A percentile compares a stretch with the other conserved stretches of the same genome.
Conservation (phyloP, 2,329 filamentous ascomycete species). For the Trichoderma asperellum region DNA sequence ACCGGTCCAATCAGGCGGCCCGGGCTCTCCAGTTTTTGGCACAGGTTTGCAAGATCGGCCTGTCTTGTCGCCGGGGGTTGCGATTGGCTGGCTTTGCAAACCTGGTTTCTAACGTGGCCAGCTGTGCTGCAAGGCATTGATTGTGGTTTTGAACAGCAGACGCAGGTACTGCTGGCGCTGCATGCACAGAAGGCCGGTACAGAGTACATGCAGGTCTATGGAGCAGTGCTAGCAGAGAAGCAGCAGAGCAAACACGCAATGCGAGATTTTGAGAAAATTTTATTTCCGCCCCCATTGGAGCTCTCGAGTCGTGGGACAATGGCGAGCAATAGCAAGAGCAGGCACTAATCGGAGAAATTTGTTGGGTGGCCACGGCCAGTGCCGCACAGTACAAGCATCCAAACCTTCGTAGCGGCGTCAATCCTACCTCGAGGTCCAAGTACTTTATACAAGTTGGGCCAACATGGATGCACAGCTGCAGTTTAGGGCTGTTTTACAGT, state of each 20-base stretch:
- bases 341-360: background rate
- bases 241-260: background rate
- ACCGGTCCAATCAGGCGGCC: background rate
- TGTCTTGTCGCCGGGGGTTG: background rate
- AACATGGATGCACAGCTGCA: background rate
- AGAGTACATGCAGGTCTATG: background rate
- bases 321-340: background rate
- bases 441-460: background rate
- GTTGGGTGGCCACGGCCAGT: background rate
- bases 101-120: too few relatives aligned
- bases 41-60: background rate
- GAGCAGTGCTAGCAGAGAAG: background rate
- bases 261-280: background rate
- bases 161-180: background rate
- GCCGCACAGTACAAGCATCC: background rate
- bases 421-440: background rate
- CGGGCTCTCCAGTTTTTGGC: background rate
- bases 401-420: too few relatives aligned
- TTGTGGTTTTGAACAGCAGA: background rate
- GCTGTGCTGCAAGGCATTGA: background rate
- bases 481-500: background rate
- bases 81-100: background rate
- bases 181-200: background rate
- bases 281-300: background rate
- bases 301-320: background rate